Percentiles rank a stretch among this genome's conserved stretches.
Evolutionary conservation across 225 moss, liverwort and hornwort genomes (phyloP).

Genomic region (Lunularia cruciata): DNA sequence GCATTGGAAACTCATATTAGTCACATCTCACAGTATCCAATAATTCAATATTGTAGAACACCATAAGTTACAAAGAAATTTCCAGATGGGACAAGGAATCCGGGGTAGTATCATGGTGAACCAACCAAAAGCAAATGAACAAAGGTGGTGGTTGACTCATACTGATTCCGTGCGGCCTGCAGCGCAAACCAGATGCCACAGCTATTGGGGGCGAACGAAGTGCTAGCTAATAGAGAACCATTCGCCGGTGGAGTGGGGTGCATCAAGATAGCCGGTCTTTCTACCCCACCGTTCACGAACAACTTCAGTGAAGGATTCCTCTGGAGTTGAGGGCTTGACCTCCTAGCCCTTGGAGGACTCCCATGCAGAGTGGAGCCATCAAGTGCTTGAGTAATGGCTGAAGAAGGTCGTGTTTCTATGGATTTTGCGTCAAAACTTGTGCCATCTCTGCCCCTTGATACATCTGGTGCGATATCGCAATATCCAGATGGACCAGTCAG

Average conservation of each 20-base stretch:
- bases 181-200: conserved; percentile 97
- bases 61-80: no score
- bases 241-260: conserved; percentile 39
- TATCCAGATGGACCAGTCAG: conserved; percentile 22
- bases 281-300: conserved; percentile 55
- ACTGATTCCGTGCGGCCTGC: conserved; percentile 69
- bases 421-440: conserved; percentile 25
- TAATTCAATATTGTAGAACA: no score
- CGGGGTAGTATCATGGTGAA: no score
- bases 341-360: conserved; percentile 57
- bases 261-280: conserved; percentile 59
- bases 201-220: conserved; percentile 39
- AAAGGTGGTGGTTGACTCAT: neutral
- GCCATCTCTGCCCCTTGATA: conserved; percentile 30
- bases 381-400: conserved; percentile 14
- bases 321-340: conserved; percentile 47
- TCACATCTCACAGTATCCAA: no score
- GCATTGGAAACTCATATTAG: neutral
- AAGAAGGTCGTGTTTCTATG: conserved; percentile 29
- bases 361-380: conserved; percentile 37
- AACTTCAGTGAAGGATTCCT: conserved; percentile 41
- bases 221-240: conserved; percentile 40
- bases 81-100: no score
- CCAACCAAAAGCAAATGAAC: neutral
- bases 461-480: conserved; percentile 22